Conservation (phyloP, 176 grass and related monocot genomes). For the Phragmites australis region DNA sequence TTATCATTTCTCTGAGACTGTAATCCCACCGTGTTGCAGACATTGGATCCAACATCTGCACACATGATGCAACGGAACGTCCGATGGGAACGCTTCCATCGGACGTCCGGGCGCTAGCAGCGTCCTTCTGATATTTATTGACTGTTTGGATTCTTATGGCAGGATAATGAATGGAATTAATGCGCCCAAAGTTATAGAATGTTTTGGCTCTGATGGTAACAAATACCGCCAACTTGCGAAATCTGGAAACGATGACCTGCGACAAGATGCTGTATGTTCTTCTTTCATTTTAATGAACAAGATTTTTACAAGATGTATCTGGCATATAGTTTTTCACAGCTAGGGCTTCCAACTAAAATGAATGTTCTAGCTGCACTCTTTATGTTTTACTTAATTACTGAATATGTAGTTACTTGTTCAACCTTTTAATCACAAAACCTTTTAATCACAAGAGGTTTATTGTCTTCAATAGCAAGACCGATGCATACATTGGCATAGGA, state of each 20-base stretch:
- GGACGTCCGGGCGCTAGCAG: too few relatives aligned
- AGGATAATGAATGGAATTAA: slow-evolving; percentile 99
- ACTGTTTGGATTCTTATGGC: slow-evolving; percentile 35
- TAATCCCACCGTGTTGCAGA: too few relatives aligned
- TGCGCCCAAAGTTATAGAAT: slow-evolving; percentile 85
- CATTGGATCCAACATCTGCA: too few relatives aligned
- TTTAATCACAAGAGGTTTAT: too few relatives aligned
- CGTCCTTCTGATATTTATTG: slow-evolving; percentile 37
- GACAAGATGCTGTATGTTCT: slow-evolving; percentile 90
- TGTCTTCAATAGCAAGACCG: background rate
- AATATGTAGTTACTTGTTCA: slow-evolving; percentile 3
- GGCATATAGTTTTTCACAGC: slow-evolving; percentile 6
- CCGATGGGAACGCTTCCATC: too few relatives aligned
- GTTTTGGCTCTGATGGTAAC: slow-evolving; percentile 83
- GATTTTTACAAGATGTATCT: slow-evolving; percentile 3
- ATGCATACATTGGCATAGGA: background rate
- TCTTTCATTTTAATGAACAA: slow-evolving; percentile 30
- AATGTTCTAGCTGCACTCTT: slow-evolving; percentile 5
- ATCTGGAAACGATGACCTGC: slow-evolving; percentile 97
- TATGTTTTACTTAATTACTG: background rate
- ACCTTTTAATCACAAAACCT: slow-evolving; percentile 1
- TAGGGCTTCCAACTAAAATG: background rate
- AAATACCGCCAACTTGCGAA: slow-evolving; percentile 96
- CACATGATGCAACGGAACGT: too few relatives aligned
- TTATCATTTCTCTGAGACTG: too few relatives aligned